A percentile compares a stretch with the other conserved stretches of the same genome.
phyloP scores from a whole-genome alignment of 176 grass and related monocot genomes.

The Oryza officinalis region DNA sequence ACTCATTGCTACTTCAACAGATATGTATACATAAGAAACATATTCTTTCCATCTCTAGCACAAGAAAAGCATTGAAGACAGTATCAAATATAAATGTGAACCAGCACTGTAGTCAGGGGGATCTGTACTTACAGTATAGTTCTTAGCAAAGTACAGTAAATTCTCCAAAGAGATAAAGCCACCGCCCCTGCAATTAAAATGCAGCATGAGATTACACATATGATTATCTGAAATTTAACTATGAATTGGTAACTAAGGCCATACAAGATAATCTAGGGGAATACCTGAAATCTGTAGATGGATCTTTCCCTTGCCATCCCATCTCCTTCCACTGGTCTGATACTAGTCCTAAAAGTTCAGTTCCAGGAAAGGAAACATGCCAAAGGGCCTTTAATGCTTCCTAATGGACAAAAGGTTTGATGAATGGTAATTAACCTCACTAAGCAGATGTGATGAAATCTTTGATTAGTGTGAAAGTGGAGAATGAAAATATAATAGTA shows the following conservation, averaged over 20 bases:
- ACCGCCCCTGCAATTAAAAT: slow-evolving; percentile 62
- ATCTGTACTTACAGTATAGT: slow-evolving; percentile 57
- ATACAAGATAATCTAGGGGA: not conserved
- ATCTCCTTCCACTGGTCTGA: slow-evolving; percentile 92
- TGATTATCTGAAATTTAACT: slow-evolving; percentile 18
- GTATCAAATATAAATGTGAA: not conserved
- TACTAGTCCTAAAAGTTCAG: slow-evolving; percentile 60
- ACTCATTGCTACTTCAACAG: not conserved
- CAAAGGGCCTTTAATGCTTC: slow-evolving; percentile 70
- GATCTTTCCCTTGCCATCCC: slow-evolving; percentile 89
- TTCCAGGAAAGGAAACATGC: slow-evolving; percentile 67
- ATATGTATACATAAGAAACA: not conserved
- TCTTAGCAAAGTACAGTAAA: slow-evolving; percentile 70
- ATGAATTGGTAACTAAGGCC: not conserved
- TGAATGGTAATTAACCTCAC: slow-evolving; percentile 17
- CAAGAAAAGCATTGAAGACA: slow-evolving; percentile 4
- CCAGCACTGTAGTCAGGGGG: not conserved
- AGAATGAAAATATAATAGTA: not conserved
- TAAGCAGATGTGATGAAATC: slow-evolving; percentile 7
- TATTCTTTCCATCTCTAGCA: not conserved
- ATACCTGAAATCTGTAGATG: slow-evolving; percentile 85
- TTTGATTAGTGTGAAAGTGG: slow-evolving; percentile 4
- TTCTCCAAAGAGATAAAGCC: slow-evolving; percentile 91
- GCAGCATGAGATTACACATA: slow-evolving; percentile 25
- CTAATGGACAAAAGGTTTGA: slow-evolving; percentile 49